Evolutionary conservation across 257 asterid genomes (phyloP), one percentile per base, ranked within the genome.

Genomic region (Misopates orontium): DNA sequence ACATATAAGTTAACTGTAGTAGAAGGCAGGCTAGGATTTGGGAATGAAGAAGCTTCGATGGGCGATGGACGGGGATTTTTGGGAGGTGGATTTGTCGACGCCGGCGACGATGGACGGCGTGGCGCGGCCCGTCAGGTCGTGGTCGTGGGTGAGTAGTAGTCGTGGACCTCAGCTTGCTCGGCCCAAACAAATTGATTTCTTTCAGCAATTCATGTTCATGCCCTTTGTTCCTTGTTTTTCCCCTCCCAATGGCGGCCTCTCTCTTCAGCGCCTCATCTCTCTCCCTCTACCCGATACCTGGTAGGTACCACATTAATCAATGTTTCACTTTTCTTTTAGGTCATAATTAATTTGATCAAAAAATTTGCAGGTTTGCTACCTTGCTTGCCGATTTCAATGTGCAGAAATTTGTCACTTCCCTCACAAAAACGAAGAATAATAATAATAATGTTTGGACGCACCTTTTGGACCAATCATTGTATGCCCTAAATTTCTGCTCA

Each of bases 201-300:
- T 90, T 72, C 97, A 90, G 83, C 90, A 90, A 7, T 90, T 90
- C 77, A 90, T 90, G 95, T 80, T 88, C n/a, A 68, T 71, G 76
- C 97, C 96, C 31, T 75, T 86, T 24, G 75, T 90, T 67, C 97
- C 96, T 49, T 78, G 90, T 10, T 80, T 76, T 60, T 60, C 88
- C 68, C 28, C 45, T 39, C 69, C 50, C 58, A 39, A 40, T n/a
- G n/a, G n/a, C 0, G 95, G 95, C 17, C 59, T 90, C 57, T 73
- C 89, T 61, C 51, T 87, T 24, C 93, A 87, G 64, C 84, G 97
- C 63, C 75, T 81, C 47, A 42, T 82, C 50, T 75, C 93, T 64
- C 80, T 90, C 62, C 85, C 85, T n/a, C 75, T n/a, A n/a, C n/a
- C 77, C 18, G 86, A 90, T 14, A 56, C 73, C 77, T 87, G 87